Percentiles rank a stretch among this genome's conserved stretches.
Conservation (phyloP, 257 asterid species). For the Marsdenia floribunda region DNA sequence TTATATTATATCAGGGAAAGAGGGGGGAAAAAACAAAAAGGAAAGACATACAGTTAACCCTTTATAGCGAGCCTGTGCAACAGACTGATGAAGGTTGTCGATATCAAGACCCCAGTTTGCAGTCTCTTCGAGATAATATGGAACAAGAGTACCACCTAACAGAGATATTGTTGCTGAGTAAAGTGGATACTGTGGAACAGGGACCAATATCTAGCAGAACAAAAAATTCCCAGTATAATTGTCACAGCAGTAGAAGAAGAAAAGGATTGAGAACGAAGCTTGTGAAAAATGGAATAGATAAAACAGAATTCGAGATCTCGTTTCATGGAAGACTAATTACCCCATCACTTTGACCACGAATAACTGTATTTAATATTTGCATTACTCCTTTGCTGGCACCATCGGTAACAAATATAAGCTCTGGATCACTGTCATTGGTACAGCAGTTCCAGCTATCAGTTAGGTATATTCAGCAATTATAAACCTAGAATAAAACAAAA, state of each 20-base stretch:
- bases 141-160: constrained; percentile 88
- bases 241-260: constrained; percentile 2
- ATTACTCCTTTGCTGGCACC: constrained; percentile 99
- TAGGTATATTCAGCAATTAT: neutral
- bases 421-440: constrained; percentile 77
- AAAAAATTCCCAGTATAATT: neutral
- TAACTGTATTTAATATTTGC: constrained; percentile 70
- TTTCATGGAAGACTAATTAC: constrained; percentile 34
- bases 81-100: constrained; percentile 73
- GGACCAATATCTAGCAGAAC: constrained; percentile 66
- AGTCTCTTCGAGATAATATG: constrained; percentile 94
- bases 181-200: constrained; percentile 98
- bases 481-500: constrained; percentile 1
- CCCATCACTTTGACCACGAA: constrained; percentile 73
- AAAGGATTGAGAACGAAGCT: neutral
- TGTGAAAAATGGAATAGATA: neutral
- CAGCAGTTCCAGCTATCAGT: constrained; percentile 14
- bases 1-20: too few species aligned
- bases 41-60: constrained; percentile 60
- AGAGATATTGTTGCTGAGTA: constrained; percentile 89
- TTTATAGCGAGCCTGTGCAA: constrained; percentile 76
- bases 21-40: neutral
- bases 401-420: constrained; percentile 87
- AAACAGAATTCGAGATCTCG: neutral
- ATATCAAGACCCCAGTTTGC: constrained; percentile 98